phyloP scores from a whole-genome alignment of 2,329 filamentous ascomycete genomes.

The Pseudophaeomoniella oleicola region DNA sequence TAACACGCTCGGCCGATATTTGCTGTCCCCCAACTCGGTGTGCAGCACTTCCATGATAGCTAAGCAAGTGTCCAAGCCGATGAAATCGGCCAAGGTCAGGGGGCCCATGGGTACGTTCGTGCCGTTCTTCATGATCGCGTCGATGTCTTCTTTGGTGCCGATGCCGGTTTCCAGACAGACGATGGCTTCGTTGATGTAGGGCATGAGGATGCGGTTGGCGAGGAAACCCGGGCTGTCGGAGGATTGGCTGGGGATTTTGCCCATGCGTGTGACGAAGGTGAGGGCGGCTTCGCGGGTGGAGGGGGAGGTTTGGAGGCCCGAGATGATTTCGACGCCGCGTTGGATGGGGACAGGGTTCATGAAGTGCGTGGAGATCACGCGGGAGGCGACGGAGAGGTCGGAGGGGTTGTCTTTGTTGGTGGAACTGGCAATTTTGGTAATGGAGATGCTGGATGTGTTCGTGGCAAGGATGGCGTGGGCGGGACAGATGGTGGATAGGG shows the following conservation, averaged over 20 bases:
- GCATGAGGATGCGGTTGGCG: slow-evolving; percentile 95
- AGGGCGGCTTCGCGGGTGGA: slow-evolving; percentile 70
- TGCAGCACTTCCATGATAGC: slow-evolving; percentile 95
- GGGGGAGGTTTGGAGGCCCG: slow-evolving; percentile 76
- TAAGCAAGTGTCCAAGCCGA: slow-evolving; percentile 88
- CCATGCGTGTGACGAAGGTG: slow-evolving; percentile 79
- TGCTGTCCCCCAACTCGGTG: slow-evolving; percentile 82
- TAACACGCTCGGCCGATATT: slow-evolving; percentile 81
- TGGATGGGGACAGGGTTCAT: slow-evolving; percentile 98
- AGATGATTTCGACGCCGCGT: slow-evolving; percentile 95
- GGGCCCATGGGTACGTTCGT: slow-evolving; percentile 98
- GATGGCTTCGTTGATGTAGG: slow-evolving; percentile 96
- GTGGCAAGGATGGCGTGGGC: slow-evolving; percentile 83
- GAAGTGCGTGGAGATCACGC: slow-evolving; percentile 92
- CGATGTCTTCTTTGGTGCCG: slow-evolving; percentile 79
- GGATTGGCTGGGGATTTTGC: slow-evolving; percentile 77
- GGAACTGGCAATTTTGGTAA: slow-evolving; percentile 77
- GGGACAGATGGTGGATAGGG: slow-evolving; percentile 67
- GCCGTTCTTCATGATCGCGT: slow-evolving; percentile 97
- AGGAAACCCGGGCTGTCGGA: slow-evolving; percentile 88
- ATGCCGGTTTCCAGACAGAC: slow-evolving; percentile 92
- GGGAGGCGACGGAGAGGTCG: slow-evolving; percentile 66
- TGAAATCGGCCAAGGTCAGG: slow-evolving; percentile 86
- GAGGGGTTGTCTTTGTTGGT: slow-evolving; percentile 65
- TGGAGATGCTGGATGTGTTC: slow-evolving; percentile 97